Evolutionary conservation across 73 alveolate genomes (phyloP), one percentile per base, ranked within the genome.

Genomic region (Urostyla sp.): DNA sequence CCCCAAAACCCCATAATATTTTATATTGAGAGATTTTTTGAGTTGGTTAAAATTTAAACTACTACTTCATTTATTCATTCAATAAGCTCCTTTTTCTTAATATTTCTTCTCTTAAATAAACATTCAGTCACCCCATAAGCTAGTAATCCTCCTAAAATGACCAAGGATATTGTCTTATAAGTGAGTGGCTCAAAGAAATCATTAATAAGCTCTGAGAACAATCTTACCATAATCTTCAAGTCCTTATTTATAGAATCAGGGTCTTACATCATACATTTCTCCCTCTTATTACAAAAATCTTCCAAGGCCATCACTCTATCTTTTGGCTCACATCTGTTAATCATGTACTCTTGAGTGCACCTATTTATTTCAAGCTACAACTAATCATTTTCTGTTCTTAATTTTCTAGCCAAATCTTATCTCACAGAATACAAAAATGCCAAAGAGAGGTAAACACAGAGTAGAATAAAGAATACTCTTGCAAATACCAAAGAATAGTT

Each of bases 141-240:
- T n/a, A n/a, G n/a, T n/a, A n/a, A n/a, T n/a, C n/a, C n/a, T n/a
- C 79, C 44, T 37, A 63, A 43, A 5, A 63, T 11, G 50, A 63
- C n/a, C 18, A 63, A 63, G 6, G 24, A 24, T 60, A 63, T 63
- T 1, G 79, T 63, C 60, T 63, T 63, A 40, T 63, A 63, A 20
- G 79, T 11, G 7, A 63, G 79, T 18, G 79, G 79, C 24, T 63
- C 79, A 38, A 63, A 63, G 60, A 63, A 63, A 50, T 63, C 79
- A 43, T 63, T 63, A 10, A 63, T 63, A n/a, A 63, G 37, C 23
- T 63, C 79, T 18, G 79, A 57, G 1, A 63, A 32, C 1, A 63
- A 48, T 32, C 44, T 63, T 30, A 63, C 79, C 79, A 63, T 63
- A 1, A 63, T 63, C 53, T 63, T 63, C 2, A 60, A 43, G 24